Conservation (phyloP, 306 rosid species). For the Hippophae rhamnoides region DNA sequence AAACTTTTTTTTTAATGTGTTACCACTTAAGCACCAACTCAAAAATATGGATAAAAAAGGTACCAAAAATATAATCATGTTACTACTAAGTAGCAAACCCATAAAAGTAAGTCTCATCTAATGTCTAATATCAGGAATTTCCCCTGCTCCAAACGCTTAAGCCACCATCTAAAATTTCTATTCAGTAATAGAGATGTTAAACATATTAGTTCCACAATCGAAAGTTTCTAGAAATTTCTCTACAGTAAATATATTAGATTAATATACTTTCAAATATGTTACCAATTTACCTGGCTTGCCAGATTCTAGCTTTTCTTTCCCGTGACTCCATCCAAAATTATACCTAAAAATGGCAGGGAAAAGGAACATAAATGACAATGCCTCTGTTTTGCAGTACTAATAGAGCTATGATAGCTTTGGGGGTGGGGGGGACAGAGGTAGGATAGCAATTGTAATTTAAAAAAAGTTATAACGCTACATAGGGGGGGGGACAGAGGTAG, state of each 20-base stretch:
- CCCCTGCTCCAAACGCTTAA: not conserved
- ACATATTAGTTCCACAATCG: not conserved
- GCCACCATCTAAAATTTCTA: not conserved
- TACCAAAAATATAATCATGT: no score
- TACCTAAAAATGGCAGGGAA: conserved; percentile 44
- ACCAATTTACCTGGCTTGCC: conserved; percentile 66
- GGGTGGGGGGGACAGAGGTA: no score
- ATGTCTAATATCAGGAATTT: not conserved
- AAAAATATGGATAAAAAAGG: no score
- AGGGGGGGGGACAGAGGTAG: no score
- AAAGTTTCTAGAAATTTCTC: not conserved
- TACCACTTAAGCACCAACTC: no score
- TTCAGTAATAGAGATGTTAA: not conserved
- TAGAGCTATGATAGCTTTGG: no score
- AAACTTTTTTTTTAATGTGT: no score
- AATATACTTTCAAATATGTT: conserved; percentile 11
- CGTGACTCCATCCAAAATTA: conserved; percentile 99
- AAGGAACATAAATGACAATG: conserved; percentile 9
- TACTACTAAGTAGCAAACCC: no score
- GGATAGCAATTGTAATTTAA: no score
- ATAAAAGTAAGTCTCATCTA: not conserved
- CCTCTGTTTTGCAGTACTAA: conserved; percentile 8
- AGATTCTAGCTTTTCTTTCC: conserved; percentile 91
- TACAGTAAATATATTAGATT: conserved; percentile 6
- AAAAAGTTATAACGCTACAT: no score